A percentile compares a stretch with the other conserved stretches of the same genome.
phyloP scores from a whole-genome alignment of 2,329 filamentous ascomycete genomes.

The Fusarium euwallaceae region DNA sequence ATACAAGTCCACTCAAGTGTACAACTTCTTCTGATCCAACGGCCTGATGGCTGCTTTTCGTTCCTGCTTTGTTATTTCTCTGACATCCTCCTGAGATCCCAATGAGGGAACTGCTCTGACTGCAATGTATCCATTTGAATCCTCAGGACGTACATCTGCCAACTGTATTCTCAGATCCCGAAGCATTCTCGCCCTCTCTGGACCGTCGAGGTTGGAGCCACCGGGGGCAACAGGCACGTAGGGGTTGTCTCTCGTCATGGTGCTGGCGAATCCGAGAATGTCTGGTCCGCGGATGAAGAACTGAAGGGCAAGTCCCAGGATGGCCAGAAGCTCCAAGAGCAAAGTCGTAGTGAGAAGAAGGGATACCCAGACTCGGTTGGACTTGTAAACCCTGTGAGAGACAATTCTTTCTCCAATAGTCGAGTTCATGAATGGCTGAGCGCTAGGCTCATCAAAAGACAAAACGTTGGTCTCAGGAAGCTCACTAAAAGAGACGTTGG shows the following conservation, averaged over 20 bases:
- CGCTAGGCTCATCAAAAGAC: not conserved
- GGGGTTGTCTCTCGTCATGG: not conserved
- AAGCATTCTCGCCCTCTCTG: not conserved
- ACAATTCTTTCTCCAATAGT: not conserved
- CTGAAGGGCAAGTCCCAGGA: not conserved
- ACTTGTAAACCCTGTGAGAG: not conserved
- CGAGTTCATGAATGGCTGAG: constrained; percentile 6
- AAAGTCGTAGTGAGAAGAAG: not conserved
- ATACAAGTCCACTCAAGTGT: not conserved
- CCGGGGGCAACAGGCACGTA: not conserved
- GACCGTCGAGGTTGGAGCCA: not conserved
- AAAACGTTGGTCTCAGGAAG: not conserved
- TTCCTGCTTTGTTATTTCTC: not conserved
- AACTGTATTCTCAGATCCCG: not conserved
- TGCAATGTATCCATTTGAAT: not conserved
- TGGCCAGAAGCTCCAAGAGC: not conserved
- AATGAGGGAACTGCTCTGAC: not conserved
- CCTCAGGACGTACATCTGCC: not conserved
- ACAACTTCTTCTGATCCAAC: not conserved
- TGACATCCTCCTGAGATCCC: not conserved
- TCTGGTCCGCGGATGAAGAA: constrained; percentile 1
- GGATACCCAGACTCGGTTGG: not conserved
- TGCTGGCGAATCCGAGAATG: not conserved
- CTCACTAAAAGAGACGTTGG: not conserved
- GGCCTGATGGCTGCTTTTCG: not conserved